Evolutionary conservation across 139 green algal genomes (phyloP).

Genomic region (Astrephomene gubernaculifera): DNA sequence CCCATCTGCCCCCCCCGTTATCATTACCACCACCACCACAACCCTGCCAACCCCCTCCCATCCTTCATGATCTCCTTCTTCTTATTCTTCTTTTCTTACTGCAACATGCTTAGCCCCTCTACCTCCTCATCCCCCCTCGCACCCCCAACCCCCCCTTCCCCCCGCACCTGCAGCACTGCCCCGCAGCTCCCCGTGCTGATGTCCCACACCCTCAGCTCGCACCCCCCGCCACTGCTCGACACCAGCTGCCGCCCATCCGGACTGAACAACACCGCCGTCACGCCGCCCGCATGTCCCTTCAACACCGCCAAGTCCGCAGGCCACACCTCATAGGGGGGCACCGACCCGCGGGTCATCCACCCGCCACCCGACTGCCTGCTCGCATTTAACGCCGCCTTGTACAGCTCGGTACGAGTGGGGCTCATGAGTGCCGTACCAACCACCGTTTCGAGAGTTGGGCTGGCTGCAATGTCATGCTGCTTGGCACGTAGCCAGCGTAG

Average conservation of each 20-base stretch:
- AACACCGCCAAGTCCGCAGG: conserved; percentile 22
- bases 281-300: conserved; percentile 25
- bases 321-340: conserved; percentile 26
- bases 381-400: background rate
- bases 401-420: conserved; percentile 9
- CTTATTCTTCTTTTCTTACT: no score
- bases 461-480: conserved; percentile 25
- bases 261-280: conserved; percentile 14
- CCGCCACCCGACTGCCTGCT: no score
- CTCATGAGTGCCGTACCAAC: conserved; percentile 21
- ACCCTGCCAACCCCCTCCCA: no score
- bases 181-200: conserved; percentile 14
- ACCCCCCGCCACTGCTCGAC: background rate
- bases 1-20: no score
- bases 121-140: background rate
- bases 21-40: no score
- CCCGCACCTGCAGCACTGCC: conserved; percentile 12
- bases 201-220: conserved; percentile 38
- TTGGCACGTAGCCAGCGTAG: conserved; percentile 32
- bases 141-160: background rate
- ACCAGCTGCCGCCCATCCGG: conserved; percentile 31
- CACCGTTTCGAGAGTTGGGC: background rate
- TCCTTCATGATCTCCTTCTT: no score
- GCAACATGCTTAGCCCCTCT: no score
- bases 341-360: background rate